Conservation (phyloP, 2,329 filamentous ascomycete genomes). For the Ascosphaera aggregata region DNA sequence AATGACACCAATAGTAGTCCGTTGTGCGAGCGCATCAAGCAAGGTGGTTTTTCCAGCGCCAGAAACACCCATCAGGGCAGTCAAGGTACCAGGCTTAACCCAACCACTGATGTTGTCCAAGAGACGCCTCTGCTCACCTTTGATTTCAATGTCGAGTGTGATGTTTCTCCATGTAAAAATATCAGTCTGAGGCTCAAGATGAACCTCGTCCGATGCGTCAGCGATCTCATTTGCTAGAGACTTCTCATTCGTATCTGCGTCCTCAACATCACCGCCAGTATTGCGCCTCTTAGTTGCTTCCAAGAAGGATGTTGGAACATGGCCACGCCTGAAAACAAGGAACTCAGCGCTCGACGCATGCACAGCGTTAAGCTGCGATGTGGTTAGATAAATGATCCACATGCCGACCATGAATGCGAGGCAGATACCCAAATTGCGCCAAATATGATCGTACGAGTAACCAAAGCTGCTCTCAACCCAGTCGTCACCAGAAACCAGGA, state of each 20-base stretch:
- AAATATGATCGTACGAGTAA: conserved; percentile 34
- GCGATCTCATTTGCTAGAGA: conserved; percentile 10
- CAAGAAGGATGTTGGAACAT: conserved; percentile 17
- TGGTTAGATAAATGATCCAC: conserved; percentile 37
- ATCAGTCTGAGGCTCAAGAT: conserved; percentile 12
- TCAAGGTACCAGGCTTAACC: conserved; percentile 32
- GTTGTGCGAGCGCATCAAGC: conserved; percentile 32
- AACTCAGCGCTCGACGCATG: conserved; percentile 42
- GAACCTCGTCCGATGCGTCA: not conserved
- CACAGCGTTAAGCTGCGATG: conserved; percentile 40
- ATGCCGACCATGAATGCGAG: conserved; percentile 41
- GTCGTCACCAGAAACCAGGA: conserved; percentile 34
- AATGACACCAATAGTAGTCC: conserved; percentile 37
- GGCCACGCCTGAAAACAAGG: conserved; percentile 39
- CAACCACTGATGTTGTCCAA: conserved; percentile 31
- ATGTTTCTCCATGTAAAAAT: conserved; percentile 31
- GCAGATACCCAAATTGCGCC: conserved; percentile 48
- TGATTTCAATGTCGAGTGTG: conserved; percentile 29
- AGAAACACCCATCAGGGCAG: conserved; percentile 36
- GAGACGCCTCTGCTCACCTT: conserved; percentile 26
- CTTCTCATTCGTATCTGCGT: conserved; percentile 4
- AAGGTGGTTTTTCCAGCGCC: conserved; percentile 40
- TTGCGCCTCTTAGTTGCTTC: conserved; percentile 8
- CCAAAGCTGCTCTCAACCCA: conserved; percentile 33
- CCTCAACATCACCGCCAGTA: conserved; percentile 9